Conservation (phyloP, 768 basidiomycete genomes). For the Pholiota conissans region DNA sequence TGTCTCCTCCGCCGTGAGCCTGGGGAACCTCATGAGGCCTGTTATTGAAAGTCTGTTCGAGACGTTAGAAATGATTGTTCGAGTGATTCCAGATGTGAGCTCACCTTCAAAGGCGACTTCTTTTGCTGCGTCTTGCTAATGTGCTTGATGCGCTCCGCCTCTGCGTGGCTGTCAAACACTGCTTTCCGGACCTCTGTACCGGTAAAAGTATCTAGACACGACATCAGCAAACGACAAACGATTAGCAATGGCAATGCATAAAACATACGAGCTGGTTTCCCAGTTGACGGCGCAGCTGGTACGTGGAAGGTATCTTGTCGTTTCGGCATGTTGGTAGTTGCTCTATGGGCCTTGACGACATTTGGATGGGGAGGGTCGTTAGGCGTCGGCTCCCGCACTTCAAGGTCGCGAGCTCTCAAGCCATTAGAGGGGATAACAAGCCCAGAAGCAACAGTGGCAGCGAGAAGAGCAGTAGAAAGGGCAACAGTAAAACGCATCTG, state of each 20-base stretch:
- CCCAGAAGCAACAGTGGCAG: slow-evolving; percentile 1
- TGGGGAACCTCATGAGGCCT: neutral
- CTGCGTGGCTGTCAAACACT: slow-evolving; percentile 4
- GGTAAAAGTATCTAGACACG: neutral
- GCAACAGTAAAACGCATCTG: neutral
- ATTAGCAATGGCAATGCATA: neutral
- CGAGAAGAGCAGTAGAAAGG: neutral
- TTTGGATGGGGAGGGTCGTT: too few relatives aligned
- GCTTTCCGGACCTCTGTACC: slow-evolving; percentile 7
- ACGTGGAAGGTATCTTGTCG: neutral
- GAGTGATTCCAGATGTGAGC: neutral
- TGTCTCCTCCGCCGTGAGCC: neutral
- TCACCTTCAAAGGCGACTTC: neutral
- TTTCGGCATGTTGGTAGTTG: slow-evolving; percentile 2
- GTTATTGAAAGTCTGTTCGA: neutral
- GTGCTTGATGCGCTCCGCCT: neutral
- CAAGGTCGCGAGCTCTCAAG: neutral
- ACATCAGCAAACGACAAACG: too few relatives aligned
- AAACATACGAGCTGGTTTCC: neutral
- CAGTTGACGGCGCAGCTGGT: neutral
- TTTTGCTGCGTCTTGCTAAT: neutral
- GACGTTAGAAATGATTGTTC: too few relatives aligned
- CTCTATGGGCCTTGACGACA: slow-evolving; percentile 1
- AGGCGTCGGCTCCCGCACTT: neutral
- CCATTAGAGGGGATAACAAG: neutral